These are phyloP conservation scores for Fraxinus floribunda DNA, from an alignment of 305 asterid species.

Conservation along the genomic window DNA sequence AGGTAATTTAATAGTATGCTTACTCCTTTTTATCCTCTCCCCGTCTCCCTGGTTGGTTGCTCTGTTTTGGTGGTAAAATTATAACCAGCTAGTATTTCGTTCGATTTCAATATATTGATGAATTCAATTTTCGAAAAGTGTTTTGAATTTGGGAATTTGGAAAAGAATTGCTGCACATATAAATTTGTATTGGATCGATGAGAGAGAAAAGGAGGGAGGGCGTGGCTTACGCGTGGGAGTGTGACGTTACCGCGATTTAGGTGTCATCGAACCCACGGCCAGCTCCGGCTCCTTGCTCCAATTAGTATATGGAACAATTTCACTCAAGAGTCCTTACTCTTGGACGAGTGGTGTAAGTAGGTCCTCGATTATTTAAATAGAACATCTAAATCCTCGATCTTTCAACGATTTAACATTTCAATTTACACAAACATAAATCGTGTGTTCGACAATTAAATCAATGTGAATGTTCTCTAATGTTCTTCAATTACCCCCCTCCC, in stretches of 20 bases:
- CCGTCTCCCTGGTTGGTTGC: conserved; percentile 17
- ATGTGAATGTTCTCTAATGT: no score
- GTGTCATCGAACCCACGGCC: conserved; percentile 18
- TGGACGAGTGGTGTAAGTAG: neutral
- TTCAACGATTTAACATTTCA: neutral
- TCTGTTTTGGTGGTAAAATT: neutral
- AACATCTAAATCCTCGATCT: neutral
- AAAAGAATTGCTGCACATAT: conserved; percentile 12
- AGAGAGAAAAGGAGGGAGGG: conserved; percentile 21
- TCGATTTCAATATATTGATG: neutral
- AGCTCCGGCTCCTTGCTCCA: neutral
- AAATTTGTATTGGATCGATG: conserved; percentile 15
- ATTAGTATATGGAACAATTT: neutral
- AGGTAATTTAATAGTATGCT: neutral
- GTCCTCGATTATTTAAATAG: neutral
- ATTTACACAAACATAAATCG: neutral
- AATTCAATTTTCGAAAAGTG: conserved; percentile 26
- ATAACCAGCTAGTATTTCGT: neutral
- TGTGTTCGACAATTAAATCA: neutral
- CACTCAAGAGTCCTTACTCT: neutral
- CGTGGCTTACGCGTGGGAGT: conserved; percentile 30
- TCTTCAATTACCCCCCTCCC: neutral
- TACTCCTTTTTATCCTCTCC: conserved; percentile 25
- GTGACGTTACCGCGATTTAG: conserved; percentile 20
- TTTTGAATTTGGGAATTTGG: conserved; percentile 13